Evolutionary conservation across 768 basidiomycete species (phyloP), one percentile per base, ranked within the genome.

Genomic region (Kwoniella dendrophila): DNA sequence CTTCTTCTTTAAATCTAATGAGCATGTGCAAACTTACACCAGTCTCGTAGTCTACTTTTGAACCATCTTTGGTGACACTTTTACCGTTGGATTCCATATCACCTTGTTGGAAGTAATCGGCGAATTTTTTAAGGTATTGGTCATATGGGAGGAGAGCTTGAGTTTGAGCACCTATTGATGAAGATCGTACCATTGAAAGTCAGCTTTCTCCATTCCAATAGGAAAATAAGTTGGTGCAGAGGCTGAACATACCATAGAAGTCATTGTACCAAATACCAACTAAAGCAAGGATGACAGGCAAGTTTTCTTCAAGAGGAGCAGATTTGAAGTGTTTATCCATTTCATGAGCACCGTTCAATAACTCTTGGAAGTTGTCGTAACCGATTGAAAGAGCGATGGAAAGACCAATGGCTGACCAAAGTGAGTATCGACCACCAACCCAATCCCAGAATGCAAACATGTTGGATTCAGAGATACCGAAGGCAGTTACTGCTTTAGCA

Each of bases 371-470:
- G 83, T 94, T 90, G 36, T 96, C 90, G 77, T 86, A 96, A 2
- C 96, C 96, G 71, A 98, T 90, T 47, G 87, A 88, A 52, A 98
- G 82, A 38, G 90, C 90, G 80, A 99, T 98, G 45, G 90, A 90
- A 62, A 98, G 84, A 62, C 96, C 96, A 70, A 99, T 97, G 30
- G 96, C 95, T 64, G 91, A 93, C 95, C 96, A 98, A 67, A 99
- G 84, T 71, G 90, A 92, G 85, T 99, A 99, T 66, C 95, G 86
- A 27, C 96, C 96, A 65, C 96, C 96, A 66, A 99, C 96, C 96
- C 96, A 99, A 81, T 98, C 96, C 95, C 95, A 99, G 86, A 99
- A 98, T 77, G 89, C 87, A 86, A 99, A 99, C 94, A 99, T 99
- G 82, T 97, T 97, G 69, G 84, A 84, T 63, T 87, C 79, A 47